A percentile compares a stretch with the other conserved stretches of the same genome.
These are phyloP conservation scores for Dissophora ornata DNA, from an alignment of 192 early-diverging fungal species.

Conservation along the genomic window DNA sequence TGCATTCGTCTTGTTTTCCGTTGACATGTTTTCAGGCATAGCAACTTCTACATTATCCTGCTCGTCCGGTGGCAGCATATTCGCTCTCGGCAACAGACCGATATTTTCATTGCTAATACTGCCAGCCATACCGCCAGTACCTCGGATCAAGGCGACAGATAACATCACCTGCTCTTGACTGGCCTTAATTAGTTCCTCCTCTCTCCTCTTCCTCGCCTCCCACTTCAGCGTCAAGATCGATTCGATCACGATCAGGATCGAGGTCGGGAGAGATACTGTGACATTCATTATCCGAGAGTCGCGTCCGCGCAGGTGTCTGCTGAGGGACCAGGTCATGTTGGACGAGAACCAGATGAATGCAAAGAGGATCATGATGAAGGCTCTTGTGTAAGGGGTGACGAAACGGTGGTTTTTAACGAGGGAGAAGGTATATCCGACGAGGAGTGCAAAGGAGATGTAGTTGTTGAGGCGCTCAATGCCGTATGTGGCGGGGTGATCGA, in stretches of 20 bases:
- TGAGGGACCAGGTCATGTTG: not conserved
- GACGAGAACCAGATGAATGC: conserved; percentile 4
- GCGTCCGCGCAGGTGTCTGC: too few relatives aligned
- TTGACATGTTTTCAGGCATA: not conserved
- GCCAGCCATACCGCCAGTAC: not conserved
- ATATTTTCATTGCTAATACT: not conserved
- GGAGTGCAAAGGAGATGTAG: not conserved
- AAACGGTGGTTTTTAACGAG: not conserved
- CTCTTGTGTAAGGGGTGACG: not conserved
- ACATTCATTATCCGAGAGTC: not conserved
- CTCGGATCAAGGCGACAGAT: too few relatives aligned
- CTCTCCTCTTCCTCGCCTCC: not conserved
- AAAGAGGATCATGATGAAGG: not conserved
- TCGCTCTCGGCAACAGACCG: not conserved
- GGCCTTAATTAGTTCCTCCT: not conserved
- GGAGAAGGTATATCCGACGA: not conserved
- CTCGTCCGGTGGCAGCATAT: not conserved
- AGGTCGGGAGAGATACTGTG: not conserved
- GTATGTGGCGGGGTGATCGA: not conserved
- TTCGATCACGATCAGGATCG: conserved; percentile 1
- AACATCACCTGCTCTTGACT: conserved; percentile 1
- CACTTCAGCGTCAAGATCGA: not conserved
- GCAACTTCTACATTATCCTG: conserved; percentile 11
- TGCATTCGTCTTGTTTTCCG: too few relatives aligned
- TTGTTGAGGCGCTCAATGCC: not conserved